These are phyloP conservation scores for Begonia loranthoides DNA, from an alignment of 306 rosid genomes.

Conservation along the genomic window DNA sequence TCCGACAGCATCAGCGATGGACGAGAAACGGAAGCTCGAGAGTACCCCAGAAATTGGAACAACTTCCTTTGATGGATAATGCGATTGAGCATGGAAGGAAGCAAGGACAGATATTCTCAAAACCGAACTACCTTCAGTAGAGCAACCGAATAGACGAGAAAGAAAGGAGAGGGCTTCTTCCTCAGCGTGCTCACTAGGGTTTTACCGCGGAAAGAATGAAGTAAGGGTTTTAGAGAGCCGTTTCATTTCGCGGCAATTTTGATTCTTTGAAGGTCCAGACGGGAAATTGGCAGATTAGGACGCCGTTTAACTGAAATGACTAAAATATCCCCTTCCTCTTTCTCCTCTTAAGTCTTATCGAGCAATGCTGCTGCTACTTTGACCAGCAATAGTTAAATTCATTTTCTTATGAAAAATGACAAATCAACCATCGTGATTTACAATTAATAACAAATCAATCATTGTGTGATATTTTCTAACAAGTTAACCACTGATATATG, in stretches of 20 bases:
- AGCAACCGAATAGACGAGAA: background rate
- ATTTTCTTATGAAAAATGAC: too few relatives aligned
- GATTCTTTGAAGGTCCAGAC: constrained; percentile 13
- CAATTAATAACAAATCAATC: too few relatives aligned
- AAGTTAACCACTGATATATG: too few relatives aligned
- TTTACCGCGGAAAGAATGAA: constrained; percentile 1
- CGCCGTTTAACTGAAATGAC: too few relatives aligned
- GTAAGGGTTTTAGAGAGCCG: constrained; percentile 24
- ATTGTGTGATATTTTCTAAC: too few relatives aligned
- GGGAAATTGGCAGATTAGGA: too few relatives aligned
- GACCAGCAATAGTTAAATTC: background rate
- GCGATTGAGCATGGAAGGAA: constrained; percentile 29
- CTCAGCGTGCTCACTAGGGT: background rate
- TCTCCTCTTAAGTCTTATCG: too few relatives aligned
- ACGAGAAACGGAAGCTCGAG: constrained; percentile 11
- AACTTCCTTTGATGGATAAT: constrained; percentile 15
- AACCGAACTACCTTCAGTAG: background rate
- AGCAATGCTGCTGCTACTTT: too few relatives aligned
- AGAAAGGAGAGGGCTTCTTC: background rate
- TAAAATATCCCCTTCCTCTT: too few relatives aligned
- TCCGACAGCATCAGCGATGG: constrained; percentile 17
- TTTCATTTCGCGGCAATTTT: constrained; percentile 30
- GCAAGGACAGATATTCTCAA: too few relatives aligned
- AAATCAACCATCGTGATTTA: too few relatives aligned
- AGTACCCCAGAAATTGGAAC: constrained; percentile 4